These are phyloP conservation scores for Przewalskia tangutica DNA, from an alignment of 257 asterid species.

Conservation along the genomic window DNA sequence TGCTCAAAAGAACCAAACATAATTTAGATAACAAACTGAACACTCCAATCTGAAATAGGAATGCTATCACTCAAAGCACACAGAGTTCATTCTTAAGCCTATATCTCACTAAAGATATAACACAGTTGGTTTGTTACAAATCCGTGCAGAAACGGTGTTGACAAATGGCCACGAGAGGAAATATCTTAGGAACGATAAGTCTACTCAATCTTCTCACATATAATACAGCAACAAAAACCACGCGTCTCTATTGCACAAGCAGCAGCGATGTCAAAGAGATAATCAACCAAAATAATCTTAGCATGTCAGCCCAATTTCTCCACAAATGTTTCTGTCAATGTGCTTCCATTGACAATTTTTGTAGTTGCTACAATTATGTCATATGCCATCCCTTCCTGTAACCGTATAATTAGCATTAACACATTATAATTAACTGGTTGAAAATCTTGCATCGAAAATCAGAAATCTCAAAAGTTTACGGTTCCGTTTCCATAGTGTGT, in stretches of 20 bases:
- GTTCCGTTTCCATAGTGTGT: too few species aligned
- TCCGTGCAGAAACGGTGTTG: not conserved
- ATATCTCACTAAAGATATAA: not conserved
- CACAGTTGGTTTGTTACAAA: not conserved
- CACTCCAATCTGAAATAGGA: not conserved
- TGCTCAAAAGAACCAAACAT: not conserved
- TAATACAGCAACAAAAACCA: not conserved
- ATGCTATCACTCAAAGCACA: not conserved
- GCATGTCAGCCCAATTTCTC: slow-evolving; percentile 35
- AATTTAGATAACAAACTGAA: not conserved
- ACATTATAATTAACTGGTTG: not conserved
- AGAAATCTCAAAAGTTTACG: not conserved
- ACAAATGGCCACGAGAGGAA: not conserved
- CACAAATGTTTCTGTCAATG: slow-evolving; percentile 55
- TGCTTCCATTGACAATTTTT: slow-evolving; percentile 57
- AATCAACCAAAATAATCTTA: not conserved
- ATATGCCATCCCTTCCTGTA: slow-evolving; percentile 88
- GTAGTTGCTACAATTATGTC: slow-evolving; percentile 87
- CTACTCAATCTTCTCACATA: not conserved
- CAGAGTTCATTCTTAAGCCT: not conserved
- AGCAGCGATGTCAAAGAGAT: not conserved
- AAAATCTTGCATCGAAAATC: not conserved
- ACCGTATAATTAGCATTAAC: not conserved
- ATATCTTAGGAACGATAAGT: not conserved
- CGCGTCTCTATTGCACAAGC: not conserved